Evolutionary conservation across 2,329 filamentous ascomycete species (phyloP).

Genomic region (Ophiostoma fasciatum): DNA sequence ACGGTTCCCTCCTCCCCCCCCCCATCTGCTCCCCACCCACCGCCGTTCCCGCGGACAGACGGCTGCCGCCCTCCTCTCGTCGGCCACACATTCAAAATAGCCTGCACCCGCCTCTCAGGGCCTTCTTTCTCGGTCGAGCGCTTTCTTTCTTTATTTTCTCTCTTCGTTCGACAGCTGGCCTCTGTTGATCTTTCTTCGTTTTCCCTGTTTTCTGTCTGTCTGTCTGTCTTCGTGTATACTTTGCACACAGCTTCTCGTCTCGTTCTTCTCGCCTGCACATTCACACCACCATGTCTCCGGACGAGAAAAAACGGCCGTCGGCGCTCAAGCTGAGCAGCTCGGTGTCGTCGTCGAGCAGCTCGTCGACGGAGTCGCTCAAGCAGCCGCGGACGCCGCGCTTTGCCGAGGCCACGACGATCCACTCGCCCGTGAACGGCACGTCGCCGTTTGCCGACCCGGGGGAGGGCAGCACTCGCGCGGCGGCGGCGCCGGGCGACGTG

Average conservation of each 20-base stretch:
- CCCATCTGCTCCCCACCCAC: slow-evolving; percentile 17
- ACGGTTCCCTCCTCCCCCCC: slow-evolving; percentile 18
- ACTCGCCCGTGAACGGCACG: slow-evolving; percentile 52
- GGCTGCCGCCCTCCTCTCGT: slow-evolving; percentile 20
- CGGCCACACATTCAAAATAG: slow-evolving; percentile 38
- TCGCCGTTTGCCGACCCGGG: slow-evolving; percentile 47
- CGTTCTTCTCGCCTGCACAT: slow-evolving; percentile 1
- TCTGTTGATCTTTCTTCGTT: slow-evolving; percentile 12
- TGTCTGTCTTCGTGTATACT: slow-evolving; percentile 1
- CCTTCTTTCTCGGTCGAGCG: no score
- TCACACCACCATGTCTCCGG: slow-evolving; percentile 20
- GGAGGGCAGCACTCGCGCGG: slow-evolving; percentile 36
- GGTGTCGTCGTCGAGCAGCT: slow-evolving; percentile 35
- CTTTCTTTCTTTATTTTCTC: slow-evolving; percentile 25
- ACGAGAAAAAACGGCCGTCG: slow-evolving; percentile 42
- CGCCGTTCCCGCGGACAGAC: no score
- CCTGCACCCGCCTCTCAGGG: no score
- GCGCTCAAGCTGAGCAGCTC: slow-evolving; percentile 38
- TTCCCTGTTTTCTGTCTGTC: slow-evolving; percentile 6
- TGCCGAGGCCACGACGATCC: slow-evolving; percentile 63
- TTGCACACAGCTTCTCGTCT: no score
- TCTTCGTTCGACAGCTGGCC: slow-evolving; percentile 23
- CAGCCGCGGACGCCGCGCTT: slow-evolving; percentile 63
- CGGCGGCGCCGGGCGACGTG: slow-evolving; percentile 67
- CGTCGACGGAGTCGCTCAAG: slow-evolving; percentile 44